Evolutionary conservation across 2,329 filamentous ascomycete genomes (phyloP).

Genomic region (Sporothrix variecibatus): DNA sequence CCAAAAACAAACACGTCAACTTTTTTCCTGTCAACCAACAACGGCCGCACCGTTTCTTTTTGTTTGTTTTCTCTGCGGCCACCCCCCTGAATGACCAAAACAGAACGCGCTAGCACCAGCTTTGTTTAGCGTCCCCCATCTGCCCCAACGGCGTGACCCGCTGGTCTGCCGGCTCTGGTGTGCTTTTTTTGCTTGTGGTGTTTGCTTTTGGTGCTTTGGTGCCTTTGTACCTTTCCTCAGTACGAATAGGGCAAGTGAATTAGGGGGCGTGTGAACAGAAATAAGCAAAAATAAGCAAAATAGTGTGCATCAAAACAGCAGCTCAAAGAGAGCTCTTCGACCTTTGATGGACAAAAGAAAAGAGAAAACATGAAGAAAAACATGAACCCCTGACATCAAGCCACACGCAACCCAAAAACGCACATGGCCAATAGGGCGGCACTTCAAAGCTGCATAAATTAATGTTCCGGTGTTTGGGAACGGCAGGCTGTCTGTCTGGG

Average conservation of each 20-base stretch:
- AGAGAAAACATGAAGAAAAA: not conserved
- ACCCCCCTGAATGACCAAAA: conserved; percentile 14
- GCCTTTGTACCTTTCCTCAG: not conserved
- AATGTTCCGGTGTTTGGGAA: conserved; percentile 9
- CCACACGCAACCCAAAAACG: not conserved
- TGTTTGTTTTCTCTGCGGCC: not conserved
- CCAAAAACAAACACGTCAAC: not conserved
- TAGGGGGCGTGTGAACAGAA: not conserved
- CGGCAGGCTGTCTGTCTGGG: not conserved
- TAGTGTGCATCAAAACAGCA: not conserved
- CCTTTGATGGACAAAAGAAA: not conserved
- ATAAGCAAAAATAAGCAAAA: not conserved
- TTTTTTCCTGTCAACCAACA: not conserved
- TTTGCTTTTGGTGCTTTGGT: not conserved
- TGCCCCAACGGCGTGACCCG: conserved; percentile 20
- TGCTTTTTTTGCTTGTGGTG: not conserved
- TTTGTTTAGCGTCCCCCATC: conserved; percentile 17
- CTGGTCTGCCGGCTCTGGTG: conserved; percentile 10
- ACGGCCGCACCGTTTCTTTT: not conserved
- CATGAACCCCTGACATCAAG: not conserved
- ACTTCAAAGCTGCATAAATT: not conserved
- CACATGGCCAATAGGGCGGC: not conserved
- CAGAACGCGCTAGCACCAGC: conserved; percentile 20
- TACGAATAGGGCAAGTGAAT: not conserved
- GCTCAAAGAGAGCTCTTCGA: not conserved